phyloP scores from a whole-genome alignment of 441 rosid species.

The Jatropha podagrica region DNA sequence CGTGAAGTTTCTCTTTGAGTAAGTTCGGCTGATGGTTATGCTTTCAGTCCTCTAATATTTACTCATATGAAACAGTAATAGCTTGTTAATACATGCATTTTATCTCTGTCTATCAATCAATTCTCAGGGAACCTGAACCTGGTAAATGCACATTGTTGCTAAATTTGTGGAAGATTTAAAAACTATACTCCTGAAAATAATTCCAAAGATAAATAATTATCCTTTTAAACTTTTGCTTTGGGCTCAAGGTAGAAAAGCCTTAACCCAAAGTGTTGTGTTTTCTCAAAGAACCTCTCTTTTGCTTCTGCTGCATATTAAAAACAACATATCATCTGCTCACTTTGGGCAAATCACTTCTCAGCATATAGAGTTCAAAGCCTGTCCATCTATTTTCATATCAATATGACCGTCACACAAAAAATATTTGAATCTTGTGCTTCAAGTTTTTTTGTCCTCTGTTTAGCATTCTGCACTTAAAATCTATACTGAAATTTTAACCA shows the following conservation, averaged over 20 bases:
- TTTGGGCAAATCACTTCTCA: not conserved
- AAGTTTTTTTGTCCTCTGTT: not conserved
- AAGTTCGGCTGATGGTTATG: conserved; percentile 36
- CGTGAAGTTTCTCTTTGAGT: conserved; percentile 96
- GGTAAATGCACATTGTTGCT: not conserved
- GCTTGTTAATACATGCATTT: not conserved
- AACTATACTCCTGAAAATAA: not conserved
- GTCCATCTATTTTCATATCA: too few relatives aligned
- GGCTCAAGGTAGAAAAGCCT: too few relatives aligned
- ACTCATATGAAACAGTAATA: not conserved
- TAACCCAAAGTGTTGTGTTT: too few relatives aligned
- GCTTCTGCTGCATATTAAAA: too few relatives aligned
- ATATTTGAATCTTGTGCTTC: too few relatives aligned
- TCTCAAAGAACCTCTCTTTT: too few relatives aligned
- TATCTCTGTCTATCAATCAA: not conserved
- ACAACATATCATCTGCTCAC: not conserved
- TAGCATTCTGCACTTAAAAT: not conserved
- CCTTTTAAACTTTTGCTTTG: not conserved
- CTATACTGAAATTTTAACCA: not conserved
- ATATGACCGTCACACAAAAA: too few relatives aligned
- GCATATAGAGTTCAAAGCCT: too few relatives aligned
- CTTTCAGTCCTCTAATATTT: not conserved
- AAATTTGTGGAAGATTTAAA: not conserved
- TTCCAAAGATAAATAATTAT: not conserved
- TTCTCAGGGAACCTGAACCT: not conserved